phyloP scores from a whole-genome alignment of 257 asterid species.

The Solanum corneliomulleri region DNA sequence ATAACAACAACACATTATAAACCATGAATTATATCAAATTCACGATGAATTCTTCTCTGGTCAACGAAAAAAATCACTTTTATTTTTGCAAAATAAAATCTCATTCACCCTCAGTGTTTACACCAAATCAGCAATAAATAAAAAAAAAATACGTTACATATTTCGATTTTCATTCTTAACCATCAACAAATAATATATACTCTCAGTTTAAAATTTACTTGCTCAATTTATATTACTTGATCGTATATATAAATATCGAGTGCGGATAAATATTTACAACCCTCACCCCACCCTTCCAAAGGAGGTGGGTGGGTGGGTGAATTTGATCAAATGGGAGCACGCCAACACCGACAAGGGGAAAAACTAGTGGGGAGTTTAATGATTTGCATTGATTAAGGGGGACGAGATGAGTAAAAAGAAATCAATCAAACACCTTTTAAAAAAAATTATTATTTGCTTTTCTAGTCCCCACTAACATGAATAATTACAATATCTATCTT shows the following conservation, averaged over 20 bases:
- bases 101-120: rapidly evolving
- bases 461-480: background rate
- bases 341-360: constrained; percentile 33
- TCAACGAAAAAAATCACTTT: background rate
- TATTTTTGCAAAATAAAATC: no score
- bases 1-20: background rate
- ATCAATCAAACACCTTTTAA: constrained; percentile 4
- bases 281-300: background rate
- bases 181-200: background rate
- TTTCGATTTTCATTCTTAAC: background rate
- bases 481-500: background rate
- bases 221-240: background rate
- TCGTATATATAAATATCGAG: background rate
- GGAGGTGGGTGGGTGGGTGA: background rate
- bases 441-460: background rate
- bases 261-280: background rate
- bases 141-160: background rate
- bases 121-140: background rate
- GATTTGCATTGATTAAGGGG: constrained; percentile 26
- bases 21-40: background rate
- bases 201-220: background rate
- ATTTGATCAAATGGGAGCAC: constrained; percentile 8
- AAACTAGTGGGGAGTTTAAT: constrained; percentile 11
- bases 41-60: background rate
- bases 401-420: constrained; percentile 1